Evolutionary conservation across 192 early-diverging fungal genomes (phyloP), one percentile per base, ranked within the genome.

Genomic region (Blastocladiella britannica): DNA sequence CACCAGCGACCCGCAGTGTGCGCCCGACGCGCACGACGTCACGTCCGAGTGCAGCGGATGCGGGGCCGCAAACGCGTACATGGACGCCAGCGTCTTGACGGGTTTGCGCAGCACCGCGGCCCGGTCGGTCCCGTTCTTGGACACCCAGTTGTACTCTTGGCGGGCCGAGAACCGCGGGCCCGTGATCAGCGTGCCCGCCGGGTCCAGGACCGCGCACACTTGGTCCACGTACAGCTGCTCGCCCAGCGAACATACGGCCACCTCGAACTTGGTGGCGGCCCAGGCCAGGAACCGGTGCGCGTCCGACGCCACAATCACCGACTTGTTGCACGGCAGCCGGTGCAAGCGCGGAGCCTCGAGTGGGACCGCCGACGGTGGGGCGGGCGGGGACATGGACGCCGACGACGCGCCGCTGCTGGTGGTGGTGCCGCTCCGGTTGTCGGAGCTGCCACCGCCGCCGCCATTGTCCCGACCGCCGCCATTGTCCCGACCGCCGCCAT

Each of bases 221-320:
- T 72, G 75, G 28, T 85, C 77, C n/a, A 87, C 81, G 65, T 87
- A 87, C 5, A 72, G 58, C 54, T 84, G 83, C 53, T 87, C 85
- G 2, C 84, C 85, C 7, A 87, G 63, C 7, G 83, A 84, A 59
- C 85, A 87, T 8, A 87, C 73, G 8, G 75, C 79, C 24, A 87
- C 85, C 43, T 87, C 85, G 66, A 71, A 87, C 18, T 64, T 67
- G 8, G 68, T 67, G 20, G 62, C 64, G 20, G 83, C 83, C 83
- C 83, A 85, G 43, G 82, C 78, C 54, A 87, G 62, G 57, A 87
- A 87, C 55, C 82, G 80, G 27, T 81, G 70, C 6, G 83, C 80
- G 28, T 37, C 31, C 31, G 31, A 37, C 31, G 31, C 31, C 9
- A 37, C 31, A 37, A 37, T 37, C 31, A 37, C 31, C 31, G 7